A percentile compares a stretch with the other conserved stretches of the same genome.
Evolutionary conservation across 805 yeast species (phyloP).

Genomic region (Yarrowia bubula): DNA sequence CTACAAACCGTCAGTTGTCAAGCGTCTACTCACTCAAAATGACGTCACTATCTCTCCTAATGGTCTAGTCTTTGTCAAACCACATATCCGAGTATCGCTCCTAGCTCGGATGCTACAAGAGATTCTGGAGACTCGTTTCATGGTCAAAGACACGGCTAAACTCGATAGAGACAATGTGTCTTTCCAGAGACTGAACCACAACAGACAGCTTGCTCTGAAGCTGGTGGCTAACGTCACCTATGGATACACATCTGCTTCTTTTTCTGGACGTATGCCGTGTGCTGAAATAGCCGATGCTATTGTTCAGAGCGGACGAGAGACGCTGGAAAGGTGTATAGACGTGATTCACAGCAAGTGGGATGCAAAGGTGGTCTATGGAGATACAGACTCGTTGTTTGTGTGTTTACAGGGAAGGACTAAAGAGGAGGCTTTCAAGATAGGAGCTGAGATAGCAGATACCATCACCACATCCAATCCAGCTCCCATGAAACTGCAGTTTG

Average conservation of each 20-base stretch:
- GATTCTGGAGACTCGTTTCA: slow-evolving; percentile 71
- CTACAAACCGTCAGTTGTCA: slow-evolving; percentile 57
- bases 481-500: slow-evolving; percentile 83
- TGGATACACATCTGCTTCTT: slow-evolving; percentile 93
- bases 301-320: slow-evolving; percentile 87
- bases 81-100: slow-evolving; percentile 63
- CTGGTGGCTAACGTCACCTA: slow-evolving; percentile 92
- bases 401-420: slow-evolving; percentile 79
- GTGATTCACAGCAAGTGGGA: slow-evolving; percentile 72
- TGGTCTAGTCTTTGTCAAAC: slow-evolving; percentile 74
- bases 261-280: slow-evolving; percentile 96
- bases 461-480: slow-evolving; percentile 70
- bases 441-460: slow-evolving; percentile 61
- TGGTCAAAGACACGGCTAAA: slow-evolving; percentile 74
- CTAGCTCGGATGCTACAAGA: slow-evolving; percentile 83
- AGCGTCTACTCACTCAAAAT: slow-evolving; percentile 45
- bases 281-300: slow-evolving; percentile 93
- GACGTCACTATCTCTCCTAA: slow-evolving; percentile 77
- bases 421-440: slow-evolving; percentile 74
- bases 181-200: slow-evolving; percentile 55
- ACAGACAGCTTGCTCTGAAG: slow-evolving; percentile 82
- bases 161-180: slow-evolving; percentile 37
- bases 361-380: slow-evolving; percentile 94
- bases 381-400: slow-evolving; percentile 91
- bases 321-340: slow-evolving; percentile 65